phyloP scores from a whole-genome alignment of 129 eudicot genomes.

The Pittosporum tobira region DNA sequence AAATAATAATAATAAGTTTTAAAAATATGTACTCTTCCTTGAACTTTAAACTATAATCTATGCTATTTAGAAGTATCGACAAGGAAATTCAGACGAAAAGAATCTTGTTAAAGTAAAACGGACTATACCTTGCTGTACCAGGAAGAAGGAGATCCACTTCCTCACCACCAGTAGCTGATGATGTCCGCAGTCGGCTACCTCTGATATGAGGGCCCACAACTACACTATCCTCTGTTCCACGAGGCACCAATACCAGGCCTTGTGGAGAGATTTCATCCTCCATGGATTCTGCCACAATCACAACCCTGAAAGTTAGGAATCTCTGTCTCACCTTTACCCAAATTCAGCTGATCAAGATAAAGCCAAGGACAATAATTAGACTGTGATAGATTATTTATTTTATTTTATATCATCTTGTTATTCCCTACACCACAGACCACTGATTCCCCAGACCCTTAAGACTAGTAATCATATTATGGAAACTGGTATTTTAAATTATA shows the following conservation, averaged over 20 bases:
- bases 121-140: slow-evolving; percentile 88
- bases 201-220: slow-evolving; percentile 89
- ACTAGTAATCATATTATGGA: background rate
- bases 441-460: background rate
- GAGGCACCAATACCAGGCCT: slow-evolving; percentile 89
- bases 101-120: background rate
- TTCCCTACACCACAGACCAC: background rate
- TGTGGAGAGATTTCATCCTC: slow-evolving; percentile 90
- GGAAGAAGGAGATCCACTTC: slow-evolving; percentile 99
- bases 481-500: background rate
- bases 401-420: background rate
- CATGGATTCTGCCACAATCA: slow-evolving; percentile 41
- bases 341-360: too few relatives aligned
- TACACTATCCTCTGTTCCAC: slow-evolving; percentile 66
- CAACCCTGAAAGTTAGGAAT: slow-evolving; percentile 10
- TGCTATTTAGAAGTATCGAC: background rate
- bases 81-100: background rate
- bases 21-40: too few relatives aligned
- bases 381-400: background rate
- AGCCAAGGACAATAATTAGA: too few relatives aligned
- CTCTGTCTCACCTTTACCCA: background rate
- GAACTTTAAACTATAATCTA: background rate
- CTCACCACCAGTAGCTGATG: slow-evolving; percentile 78
- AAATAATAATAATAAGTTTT: background rate
- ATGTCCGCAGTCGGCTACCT: slow-evolving; percentile 72